Conservation (phyloP, 202 grass and related monocot genomes). For the Panicum hallii region DNA sequence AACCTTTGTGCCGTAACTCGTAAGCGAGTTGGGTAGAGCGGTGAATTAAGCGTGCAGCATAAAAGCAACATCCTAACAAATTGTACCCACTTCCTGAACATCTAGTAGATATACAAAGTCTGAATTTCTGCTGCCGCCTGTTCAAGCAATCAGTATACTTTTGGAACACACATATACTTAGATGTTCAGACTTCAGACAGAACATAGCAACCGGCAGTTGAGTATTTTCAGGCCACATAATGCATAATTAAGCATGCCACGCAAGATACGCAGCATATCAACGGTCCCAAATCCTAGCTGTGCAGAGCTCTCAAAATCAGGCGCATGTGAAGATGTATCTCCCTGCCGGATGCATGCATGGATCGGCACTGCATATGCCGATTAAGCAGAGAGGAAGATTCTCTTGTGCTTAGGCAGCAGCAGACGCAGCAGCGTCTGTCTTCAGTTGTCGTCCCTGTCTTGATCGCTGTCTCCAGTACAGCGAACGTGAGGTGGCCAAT, state of each 20-base stretch:
- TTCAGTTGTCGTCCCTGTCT: slow-evolving; percentile 43
- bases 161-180: neutral
- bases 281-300: slow-evolving; percentile 4
- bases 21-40: neutral
- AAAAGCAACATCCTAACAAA: neutral
- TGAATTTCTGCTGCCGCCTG: neutral
- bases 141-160: neutral
- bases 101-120: neutral
- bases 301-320: slow-evolving; percentile 16
- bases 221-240: slow-evolving; percentile 19
- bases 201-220: neutral
- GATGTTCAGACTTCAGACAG: neutral
- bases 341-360: neutral
- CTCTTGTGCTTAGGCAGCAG: neutral
- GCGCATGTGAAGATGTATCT: slow-evolving; percentile 44
- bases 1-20: neutral
- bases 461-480: neutral
- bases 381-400: slow-evolving; percentile 46
- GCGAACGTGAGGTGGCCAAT: slow-evolving; percentile 50
- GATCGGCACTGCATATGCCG: slow-evolving; percentile 27
- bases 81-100: neutral
- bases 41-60: neutral
- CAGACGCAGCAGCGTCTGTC: slow-evolving; percentile 17
- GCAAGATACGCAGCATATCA: neutral
- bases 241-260: slow-evolving; percentile 7